Evolutionary conservation across 768 basidiomycete species (phyloP).

Genomic region (Gyrodon lividus): DNA sequence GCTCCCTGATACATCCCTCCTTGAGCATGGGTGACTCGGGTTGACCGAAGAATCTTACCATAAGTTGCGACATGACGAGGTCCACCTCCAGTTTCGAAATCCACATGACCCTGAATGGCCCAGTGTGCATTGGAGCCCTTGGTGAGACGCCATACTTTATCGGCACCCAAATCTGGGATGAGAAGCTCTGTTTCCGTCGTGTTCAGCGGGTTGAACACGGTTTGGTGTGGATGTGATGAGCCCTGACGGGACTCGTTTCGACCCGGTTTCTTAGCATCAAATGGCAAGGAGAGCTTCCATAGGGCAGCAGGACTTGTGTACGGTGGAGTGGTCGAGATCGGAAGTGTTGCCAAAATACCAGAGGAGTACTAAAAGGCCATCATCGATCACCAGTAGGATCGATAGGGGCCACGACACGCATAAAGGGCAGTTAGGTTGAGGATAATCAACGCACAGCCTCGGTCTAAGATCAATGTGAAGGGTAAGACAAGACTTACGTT

Average conservation of each 20-base stretch:
- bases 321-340: conserved; percentile 49
- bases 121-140: conserved; percentile 46
- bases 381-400: neutral
- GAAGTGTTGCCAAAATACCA: conserved; percentile 56
- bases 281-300: conserved; percentile 36
- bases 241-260: conserved; percentile 69
- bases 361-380: conserved; percentile 57
- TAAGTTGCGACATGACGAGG: conserved; percentile 68
- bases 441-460: neutral
- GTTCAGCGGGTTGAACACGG: conserved; percentile 41
- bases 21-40: neutral
- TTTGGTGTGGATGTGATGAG: conserved; percentile 76
- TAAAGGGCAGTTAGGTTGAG: neutral
- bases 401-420: neutral
- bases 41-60: conserved; percentile 40
- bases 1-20: conserved; percentile 41
- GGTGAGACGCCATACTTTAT: conserved; percentile 58
- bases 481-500: conserved; percentile 55
- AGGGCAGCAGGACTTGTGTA: conserved; percentile 39
- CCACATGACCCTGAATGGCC: conserved; percentile 47
- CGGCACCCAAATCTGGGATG: conserved; percentile 74
- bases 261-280: conserved; percentile 49
- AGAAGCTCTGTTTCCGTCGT: conserved; percentile 55
- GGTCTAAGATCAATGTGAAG: neutral
- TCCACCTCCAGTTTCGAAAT: conserved; percentile 56